Base-by-base conservation (phyloP, 768 basidiomycete species). In the Termitomyces sp. region DNA sequence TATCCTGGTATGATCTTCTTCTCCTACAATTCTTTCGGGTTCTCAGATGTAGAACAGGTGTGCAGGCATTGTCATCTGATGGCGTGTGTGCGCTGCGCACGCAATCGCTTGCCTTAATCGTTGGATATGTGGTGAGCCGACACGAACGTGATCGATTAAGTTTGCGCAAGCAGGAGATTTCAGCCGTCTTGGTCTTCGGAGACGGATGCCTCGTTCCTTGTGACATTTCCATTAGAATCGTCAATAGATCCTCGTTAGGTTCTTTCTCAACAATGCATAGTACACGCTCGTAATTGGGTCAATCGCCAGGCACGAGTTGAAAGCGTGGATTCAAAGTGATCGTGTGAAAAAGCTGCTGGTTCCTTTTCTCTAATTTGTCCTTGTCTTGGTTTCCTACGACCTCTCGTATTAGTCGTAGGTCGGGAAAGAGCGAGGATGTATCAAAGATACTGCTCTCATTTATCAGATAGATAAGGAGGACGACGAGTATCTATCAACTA, bases 71-170 rank as follows among this genome's bases (percentile, higher is more conserved):
- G 77, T 57, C 68, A 69, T 14, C 61, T 75, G 36, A 61, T 70
- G 32, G 77, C 69, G 1, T 77, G 77, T 52, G 69, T 70, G 3
- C 72, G 77, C 16, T 77, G 77, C 59, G 70, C 68, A 24, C 64
- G 72, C 1, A 77, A 78, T 54, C 69, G 76, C 10, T 58, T 77
- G 8, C 70, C 55, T 49, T 56, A n/a, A 56, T 45, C 14, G 24
- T 3, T 13, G 22, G 48, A 20, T 1, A 24, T 24, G 48, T 32
- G 6, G 22, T 24, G 43, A 13, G 10, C 22, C 22, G 32, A 35
- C 20, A 2, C 8, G 32, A 16, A 50, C 48, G n/a, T 33, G 1
- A 20, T 26, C 10, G 4, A 44, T 20, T 24, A 1, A 45, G 24
- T n/a, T n/a, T n/a, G n/a, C n/a, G n/a, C n/a, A n/a, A n/a, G n/a